Percentiles rank a stretch among this genome's conserved stretches.
phyloP scores from a whole-genome alignment of 1,139 yeast genomes.

The Debaryomycetaceae sp. region DNA sequence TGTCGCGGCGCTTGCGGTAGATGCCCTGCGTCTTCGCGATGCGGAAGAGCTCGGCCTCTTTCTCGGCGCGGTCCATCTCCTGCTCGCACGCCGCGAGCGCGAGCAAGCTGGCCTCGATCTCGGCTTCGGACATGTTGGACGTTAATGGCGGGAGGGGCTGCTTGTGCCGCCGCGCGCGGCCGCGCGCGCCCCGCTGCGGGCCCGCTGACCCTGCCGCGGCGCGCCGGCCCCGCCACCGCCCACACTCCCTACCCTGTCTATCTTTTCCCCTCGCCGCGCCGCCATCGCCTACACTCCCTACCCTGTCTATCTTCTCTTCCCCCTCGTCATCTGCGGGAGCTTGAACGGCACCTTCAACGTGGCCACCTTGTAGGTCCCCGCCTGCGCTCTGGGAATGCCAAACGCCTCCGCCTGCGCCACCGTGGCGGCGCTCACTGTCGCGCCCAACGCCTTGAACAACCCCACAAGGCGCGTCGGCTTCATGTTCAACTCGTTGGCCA shows the following conservation, averaged over 20 bases:
- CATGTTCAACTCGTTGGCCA: slow-evolving; percentile 80
- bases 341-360: slow-evolving; percentile 83
- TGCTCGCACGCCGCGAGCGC: slow-evolving; percentile 53
- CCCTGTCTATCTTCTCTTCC: slow-evolving; percentile 20
- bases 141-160: too few species aligned
- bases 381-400: slow-evolving; percentile 66
- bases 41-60: slow-evolving; percentile 48
- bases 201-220: too few species aligned
- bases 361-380: slow-evolving; percentile 73
- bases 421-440: slow-evolving; percentile 70
- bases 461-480: slow-evolving; percentile 71
- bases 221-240: not conserved
- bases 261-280: not conserved
- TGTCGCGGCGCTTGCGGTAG: slow-evolving; percentile 44
- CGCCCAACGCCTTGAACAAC: slow-evolving; percentile 79
- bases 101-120: slow-evolving; percentile 11
- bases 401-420: slow-evolving; percentile 78
- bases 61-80: slow-evolving; percentile 52
- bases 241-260: slow-evolving; percentile 1
- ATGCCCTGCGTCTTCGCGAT: slow-evolving; percentile 47
- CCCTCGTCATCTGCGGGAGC: slow-evolving; percentile 76
- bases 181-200: too few species aligned
- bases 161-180: too few species aligned
- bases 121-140: slow-evolving; percentile 8
- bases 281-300: not conserved